Evolutionary conservation across 495 filamentous ascomycete genomes (phyloP), one percentile per base, ranked within the genome.

Genomic region (Lophium mytilinum): DNA sequence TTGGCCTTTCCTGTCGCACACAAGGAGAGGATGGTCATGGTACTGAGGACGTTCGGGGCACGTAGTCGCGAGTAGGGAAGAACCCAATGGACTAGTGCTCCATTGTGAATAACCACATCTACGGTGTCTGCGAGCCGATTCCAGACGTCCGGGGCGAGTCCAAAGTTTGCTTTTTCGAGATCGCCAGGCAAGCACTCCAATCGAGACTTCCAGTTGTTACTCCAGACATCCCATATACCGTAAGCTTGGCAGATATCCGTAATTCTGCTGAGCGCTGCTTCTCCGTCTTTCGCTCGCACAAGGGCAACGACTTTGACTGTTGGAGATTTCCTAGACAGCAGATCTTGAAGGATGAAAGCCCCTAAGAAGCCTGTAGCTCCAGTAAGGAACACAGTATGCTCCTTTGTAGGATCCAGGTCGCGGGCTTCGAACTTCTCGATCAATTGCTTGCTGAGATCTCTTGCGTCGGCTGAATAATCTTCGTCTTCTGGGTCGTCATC

Each of bases 361-460:
- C 93, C 93, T 7, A 96, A 70, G 75, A 96, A 97, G 9, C 92
- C 92, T 35, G 93, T 96, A 0, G 87, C 89, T 34, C 92, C 93
- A 12, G 93, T 96, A 6, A 96, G 75, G 66, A 98, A 85, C 17
- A 92, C 74, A 0, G 84, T 90, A 5, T 77, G 66, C 39, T 73
- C 71, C 17, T 56, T 10, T 21, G 59, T 57, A 7, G 48, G 62
- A 64, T 59, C 55, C 30, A 77, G 45, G 17, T 75, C 56, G 45
- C 75, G 49, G 1, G 66, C 42, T 53, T 64, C 58, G 58, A 71
- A 78, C 14, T 53, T 65, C 50, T 68, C 52, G 5, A 80, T 81
- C 1, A 87, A 72, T 19, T 70, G 66, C 12, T 75, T 69, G 2
- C 62, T 72, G 11, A 92, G 67, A 39, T 82, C 75, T 40, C 76